Evolutionary conservation across 345 rosid genomes (phyloP), one percentile per base, ranked within the genome.

Genomic region (Erodium maritimum): DNA sequence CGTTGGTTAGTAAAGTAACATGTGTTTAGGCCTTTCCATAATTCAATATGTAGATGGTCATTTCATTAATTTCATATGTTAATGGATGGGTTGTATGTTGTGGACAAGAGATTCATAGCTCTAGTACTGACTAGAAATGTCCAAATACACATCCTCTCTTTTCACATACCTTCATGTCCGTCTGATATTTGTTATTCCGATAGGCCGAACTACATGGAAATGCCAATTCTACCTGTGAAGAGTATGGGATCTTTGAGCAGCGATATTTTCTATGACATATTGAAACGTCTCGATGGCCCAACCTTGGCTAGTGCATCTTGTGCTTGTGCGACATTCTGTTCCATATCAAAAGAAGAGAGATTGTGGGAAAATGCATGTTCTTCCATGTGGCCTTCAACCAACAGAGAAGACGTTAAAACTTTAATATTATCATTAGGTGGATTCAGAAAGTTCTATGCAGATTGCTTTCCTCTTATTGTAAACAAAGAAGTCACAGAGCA

Each of bases 261-360:
- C 8, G 93, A 85, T 61, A 58, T 85, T 60, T 85, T 79, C 76
- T 82, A 82, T 19, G 93, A 85, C 62, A 85, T 85, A 79, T 60
- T 85, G 66, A 77, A 74, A 74, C 93, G 88, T 34, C 85, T 85
- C 21, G 93, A 85, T 74, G 93, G 93, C 34, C 75, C 75, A 19
- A 79, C 79, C 37, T 74, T 85, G 77, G 93, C 93, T 54, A 75
- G 72, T 61, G 93, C 88, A 10, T 88, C 93, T 58, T 85, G 93
- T 74, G 62, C 85, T 13, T 85, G 93, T 46, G 83, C 80, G 10
- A 71, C 85, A 19, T 80, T 85, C 65, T 79, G 76, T 61, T 82
- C 88, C 46, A 79, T 85, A 37, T 85, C 93, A 12, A 82, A 71
- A 69, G 93, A 85, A 58, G 93, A 85, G 80, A 75, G 65, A 51